Evolutionary conservation across 805 yeast species (phyloP).

Genomic region (Hanseniaspora vineae): DNA sequence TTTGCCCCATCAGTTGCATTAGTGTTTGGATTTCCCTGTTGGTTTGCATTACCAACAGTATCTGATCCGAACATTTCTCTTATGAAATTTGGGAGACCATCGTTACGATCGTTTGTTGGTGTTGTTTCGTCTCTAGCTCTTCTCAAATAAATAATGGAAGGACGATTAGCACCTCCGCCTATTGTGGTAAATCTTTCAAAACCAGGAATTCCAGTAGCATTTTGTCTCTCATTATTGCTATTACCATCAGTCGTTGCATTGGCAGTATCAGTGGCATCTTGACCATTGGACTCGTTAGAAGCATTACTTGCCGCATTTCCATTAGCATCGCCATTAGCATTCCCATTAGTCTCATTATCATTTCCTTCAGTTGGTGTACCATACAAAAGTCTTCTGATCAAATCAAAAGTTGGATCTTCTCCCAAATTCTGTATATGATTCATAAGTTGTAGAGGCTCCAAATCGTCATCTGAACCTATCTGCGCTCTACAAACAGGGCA

Average conservation of each 20-base stretch:
- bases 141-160: background rate
- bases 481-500: conserved; percentile 79
- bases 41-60: background rate
- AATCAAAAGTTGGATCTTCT: conserved; percentile 12
- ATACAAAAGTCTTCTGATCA: conserved; percentile 3
- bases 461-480: conserved; percentile 16
- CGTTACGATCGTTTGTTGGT: background rate
- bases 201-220: background rate
- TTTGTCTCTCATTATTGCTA: background rate
- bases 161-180: background rate
- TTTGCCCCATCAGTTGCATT: too few species aligned
- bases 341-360: conserved; percentile 2
- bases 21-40: background rate
- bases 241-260: too few species aligned
- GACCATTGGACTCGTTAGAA: too few species aligned
- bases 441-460: conserved; percentile 5
- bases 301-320: too few species aligned
- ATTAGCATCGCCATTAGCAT: background rate
- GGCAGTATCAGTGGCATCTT: too few species aligned
- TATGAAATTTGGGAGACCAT: background rate
- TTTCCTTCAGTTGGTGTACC: background rate
- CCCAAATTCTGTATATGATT: conserved; percentile 1
- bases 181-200: background rate
- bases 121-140: background rate
- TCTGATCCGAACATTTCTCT: background rate